Percentiles rank a stretch among this genome's conserved stretches.
Evolutionary conservation across 345 rosid species (phyloP).

Genomic region (Diplotaxis tenuifolia): DNA sequence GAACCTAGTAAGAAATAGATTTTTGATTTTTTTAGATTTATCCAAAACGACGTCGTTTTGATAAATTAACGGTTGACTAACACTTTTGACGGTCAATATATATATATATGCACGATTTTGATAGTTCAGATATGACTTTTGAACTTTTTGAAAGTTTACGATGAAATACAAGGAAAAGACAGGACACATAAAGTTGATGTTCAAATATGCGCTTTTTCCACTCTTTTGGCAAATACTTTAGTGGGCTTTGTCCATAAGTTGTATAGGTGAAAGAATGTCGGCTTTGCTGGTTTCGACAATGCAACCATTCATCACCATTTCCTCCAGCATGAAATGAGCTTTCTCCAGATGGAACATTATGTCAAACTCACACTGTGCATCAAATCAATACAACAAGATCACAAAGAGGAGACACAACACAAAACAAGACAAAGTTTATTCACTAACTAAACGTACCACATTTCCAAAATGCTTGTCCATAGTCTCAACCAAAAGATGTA

Average conservation of each 20-base stretch:
- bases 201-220: too few relatives aligned
- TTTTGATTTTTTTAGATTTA: too few relatives aligned
- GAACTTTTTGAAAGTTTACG: too few relatives aligned
- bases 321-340: constrained; percentile 97
- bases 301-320: constrained; percentile 97
- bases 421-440: neutral
- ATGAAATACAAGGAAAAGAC: too few relatives aligned
- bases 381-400: neutral
- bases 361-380: constrained; percentile 81
- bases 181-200: too few relatives aligned
- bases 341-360: constrained; percentile 98
- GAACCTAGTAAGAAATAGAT: too few relatives aligned
- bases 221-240: too few relatives aligned
- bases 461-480: constrained; percentile 98
- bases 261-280: constrained; percentile 71
- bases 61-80: too few relatives aligned
- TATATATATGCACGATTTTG: too few relatives aligned
- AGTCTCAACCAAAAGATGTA: constrained; percentile 93
- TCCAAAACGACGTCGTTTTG: too few relatives aligned
- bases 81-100: too few relatives aligned
- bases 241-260: constrained; percentile 79
- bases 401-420: neutral
- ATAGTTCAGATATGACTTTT: too few relatives aligned
- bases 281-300: constrained; percentile 91
- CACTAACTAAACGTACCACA: constrained; percentile 54